Evolutionary conservation across 140 eudicot species (phyloP), one percentile per base, ranked within the genome.

Genomic region (Oenanthe javanica): DNA sequence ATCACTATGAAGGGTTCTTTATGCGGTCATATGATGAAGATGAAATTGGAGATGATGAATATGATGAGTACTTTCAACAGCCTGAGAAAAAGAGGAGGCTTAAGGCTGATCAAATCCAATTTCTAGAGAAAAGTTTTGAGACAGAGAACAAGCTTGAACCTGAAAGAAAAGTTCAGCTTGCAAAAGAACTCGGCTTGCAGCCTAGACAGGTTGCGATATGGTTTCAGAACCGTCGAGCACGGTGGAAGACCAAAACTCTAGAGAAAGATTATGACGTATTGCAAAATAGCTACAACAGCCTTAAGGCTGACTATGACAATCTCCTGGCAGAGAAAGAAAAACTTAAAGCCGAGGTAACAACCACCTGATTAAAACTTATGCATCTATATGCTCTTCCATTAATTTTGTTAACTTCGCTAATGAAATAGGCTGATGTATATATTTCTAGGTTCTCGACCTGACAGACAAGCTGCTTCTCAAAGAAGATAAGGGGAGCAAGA

Each of bases 171-270:
- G 76, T 87, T 79, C 93, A 89, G 86, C 93, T 93, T 54, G 98
- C 98, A 16, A 93, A 91, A 85, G 97, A 93, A 31, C 98, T 93
- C 9, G 93, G 93, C 48, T 84, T 93, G 96, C 93, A 93, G 85
- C 98, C 98, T 40, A 84, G 98, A 10, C 98, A 93, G 83, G 89
- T 93, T 78, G 98, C 97, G 1, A 88, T 93, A 76, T 93, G 98
- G 98, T 93, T 93, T 78, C 98, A 93, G 72, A 93, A 93, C 72
- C 89, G 97, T 6, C 87, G 98, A 46, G 98, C 98, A 9, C 88
- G 98, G 15, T 93, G 97, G 97, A 93, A 89, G 85, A 93, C 87
- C 57, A 91, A 89, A 72, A 87, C 85, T 75, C 90, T 91, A 0
- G 98, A 93, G 83, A 91, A 87, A 76, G 98, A 93, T 85, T 93